phyloP scores from a whole-genome alignment of 208 protist genomes.

The Trypanosoma platydactyli region DNA sequence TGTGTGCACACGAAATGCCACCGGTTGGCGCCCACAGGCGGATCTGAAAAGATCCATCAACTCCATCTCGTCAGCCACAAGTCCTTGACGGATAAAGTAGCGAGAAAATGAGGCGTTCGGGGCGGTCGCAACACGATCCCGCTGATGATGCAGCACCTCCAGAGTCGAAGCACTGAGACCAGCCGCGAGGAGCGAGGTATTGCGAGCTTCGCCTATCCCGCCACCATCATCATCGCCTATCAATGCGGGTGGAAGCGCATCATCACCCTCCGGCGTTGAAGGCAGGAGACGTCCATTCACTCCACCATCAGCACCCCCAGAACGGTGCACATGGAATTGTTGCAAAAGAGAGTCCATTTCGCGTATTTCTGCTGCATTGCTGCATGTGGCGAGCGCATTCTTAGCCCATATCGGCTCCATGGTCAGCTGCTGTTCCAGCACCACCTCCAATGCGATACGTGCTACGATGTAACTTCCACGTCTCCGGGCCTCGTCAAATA shows the following conservation, averaged over 20 bases:
- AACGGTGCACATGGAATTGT: neutral
- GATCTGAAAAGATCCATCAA: conserved; percentile 58
- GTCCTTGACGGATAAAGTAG: conserved; percentile 72
- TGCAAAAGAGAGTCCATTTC: conserved; percentile 41
- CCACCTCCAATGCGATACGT: conserved; percentile 42
- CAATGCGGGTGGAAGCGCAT: conserved; percentile 1
- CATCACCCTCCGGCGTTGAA: neutral
- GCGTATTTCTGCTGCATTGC: conserved; percentile 43
- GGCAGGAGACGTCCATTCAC: neutral
- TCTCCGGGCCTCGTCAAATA: conserved; percentile 67
- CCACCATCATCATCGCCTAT: conserved; percentile 14
- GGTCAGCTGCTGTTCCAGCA: conserved; percentile 32
- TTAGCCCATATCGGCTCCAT: conserved; percentile 66
- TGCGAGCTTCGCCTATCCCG: neutral
- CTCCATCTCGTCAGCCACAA: conserved; percentile 68
- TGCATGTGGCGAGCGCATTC: conserved; percentile 62
- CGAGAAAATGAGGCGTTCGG: conserved; percentile 79
- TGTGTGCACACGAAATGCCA: conserved; percentile 64
- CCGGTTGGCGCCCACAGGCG: conserved; percentile 48
- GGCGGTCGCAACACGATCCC: conserved; percentile 35
- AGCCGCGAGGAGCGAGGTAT: conserved; percentile 21
- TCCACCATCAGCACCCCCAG: neutral
- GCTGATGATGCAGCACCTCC: conserved; percentile 37
- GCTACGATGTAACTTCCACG: conserved; percentile 47
- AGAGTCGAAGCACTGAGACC: conserved; percentile 31